Percentiles rank a stretch among this genome's conserved stretches.
Conservation (phyloP, 2,329 filamentous ascomycete species). For the Sporothrix protearum region DNA sequence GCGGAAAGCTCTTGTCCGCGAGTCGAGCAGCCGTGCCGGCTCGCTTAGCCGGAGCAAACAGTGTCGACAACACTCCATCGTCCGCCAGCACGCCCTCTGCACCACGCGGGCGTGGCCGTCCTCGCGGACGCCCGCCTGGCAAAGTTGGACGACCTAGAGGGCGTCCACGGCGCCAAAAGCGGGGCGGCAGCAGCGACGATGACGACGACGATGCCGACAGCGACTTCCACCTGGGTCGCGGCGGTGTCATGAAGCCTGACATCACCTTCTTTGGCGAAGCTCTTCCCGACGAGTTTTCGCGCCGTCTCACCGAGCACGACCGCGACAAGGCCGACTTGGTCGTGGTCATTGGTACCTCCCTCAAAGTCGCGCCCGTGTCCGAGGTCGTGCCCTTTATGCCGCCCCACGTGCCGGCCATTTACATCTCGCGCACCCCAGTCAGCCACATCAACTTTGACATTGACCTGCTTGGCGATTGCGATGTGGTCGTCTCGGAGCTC, state of each 20-base stretch:
- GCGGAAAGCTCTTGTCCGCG: constrained; percentile 15
- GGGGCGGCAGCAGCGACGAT: constrained; percentile 36
- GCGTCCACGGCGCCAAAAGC: constrained; percentile 38
- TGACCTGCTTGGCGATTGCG: constrained; percentile 91
- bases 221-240: constrained; percentile 30
- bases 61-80: constrained; percentile 26
- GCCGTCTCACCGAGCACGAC: constrained; percentile 77
- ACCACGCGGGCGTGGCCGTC: constrained; percentile 23
- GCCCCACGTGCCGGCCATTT: constrained; percentile 79
- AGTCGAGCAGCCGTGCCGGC: constrained; percentile 11
- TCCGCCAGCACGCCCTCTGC: constrained; percentile 29
- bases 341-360: constrained; percentile 90
- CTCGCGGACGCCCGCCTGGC: constrained; percentile 34
- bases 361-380: constrained; percentile 93
- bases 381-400: constrained; percentile 83
- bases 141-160: constrained; percentile 37
- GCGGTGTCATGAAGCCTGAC: constrained; percentile 89
- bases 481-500: constrained; percentile 82
- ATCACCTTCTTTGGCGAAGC: constrained; percentile 97
- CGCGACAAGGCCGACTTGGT: constrained; percentile 78
- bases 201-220: constrained; percentile 46
- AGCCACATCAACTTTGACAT: constrained; percentile 93
- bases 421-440: constrained; percentile 81
- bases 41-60: constrained; percentile 24
- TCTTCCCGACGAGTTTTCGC: constrained; percentile 78